phyloP scores from a whole-genome alignment of 2,329 filamentous ascomycete species.

The Aspergillus japonicus region DNA sequence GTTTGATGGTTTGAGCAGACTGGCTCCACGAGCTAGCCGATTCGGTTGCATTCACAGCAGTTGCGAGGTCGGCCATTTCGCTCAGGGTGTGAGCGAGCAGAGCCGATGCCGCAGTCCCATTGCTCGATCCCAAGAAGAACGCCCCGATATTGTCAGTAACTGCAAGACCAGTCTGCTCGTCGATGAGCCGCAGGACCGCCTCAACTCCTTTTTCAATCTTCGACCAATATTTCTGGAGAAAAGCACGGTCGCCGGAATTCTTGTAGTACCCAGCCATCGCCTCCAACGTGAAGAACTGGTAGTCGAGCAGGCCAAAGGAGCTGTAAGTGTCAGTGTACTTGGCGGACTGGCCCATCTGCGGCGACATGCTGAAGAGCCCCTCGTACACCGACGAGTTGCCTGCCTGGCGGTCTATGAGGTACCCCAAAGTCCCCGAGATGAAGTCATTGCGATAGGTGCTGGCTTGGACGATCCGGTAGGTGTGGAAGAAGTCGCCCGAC shows the following conservation, averaged over 20 bases:
- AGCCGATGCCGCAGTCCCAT: slow-evolving; percentile 16
- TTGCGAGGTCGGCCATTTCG: slow-evolving; percentile 10
- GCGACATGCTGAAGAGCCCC: slow-evolving; percentile 13
- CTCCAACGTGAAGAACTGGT: slow-evolving; percentile 21
- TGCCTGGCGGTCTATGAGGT: slow-evolving; percentile 14
- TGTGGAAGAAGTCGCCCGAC: slow-evolving; percentile 22
- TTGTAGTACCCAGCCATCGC: slow-evolving; percentile 32
- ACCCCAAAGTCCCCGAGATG: slow-evolving; percentile 13
- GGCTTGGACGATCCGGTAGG: slow-evolving; percentile 16
- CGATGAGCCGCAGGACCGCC: neutral
- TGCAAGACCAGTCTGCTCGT: slow-evolving; percentile 5
- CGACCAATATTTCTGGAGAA: slow-evolving; percentile 16
- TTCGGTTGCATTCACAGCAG: slow-evolving; percentile 5
- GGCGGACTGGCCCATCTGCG: slow-evolving; percentile 15
- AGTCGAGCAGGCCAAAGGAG: slow-evolving; percentile 17
- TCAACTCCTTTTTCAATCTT: neutral
- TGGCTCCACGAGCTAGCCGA: slow-evolving; percentile 2
- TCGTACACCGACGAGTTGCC: slow-evolving; percentile 5
- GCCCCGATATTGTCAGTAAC: slow-evolving; percentile 18
- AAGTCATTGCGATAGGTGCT: slow-evolving; percentile 17
- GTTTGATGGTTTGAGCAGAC: neutral
- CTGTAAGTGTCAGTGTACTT: slow-evolving; percentile 9
- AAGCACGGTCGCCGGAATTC: slow-evolving; percentile 30
- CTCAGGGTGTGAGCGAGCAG: slow-evolving; percentile 14
- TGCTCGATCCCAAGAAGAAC: slow-evolving; percentile 10